Base-by-base conservation (phyloP, 139 green algal genomes). In the Chlorella sp. region DNA sequence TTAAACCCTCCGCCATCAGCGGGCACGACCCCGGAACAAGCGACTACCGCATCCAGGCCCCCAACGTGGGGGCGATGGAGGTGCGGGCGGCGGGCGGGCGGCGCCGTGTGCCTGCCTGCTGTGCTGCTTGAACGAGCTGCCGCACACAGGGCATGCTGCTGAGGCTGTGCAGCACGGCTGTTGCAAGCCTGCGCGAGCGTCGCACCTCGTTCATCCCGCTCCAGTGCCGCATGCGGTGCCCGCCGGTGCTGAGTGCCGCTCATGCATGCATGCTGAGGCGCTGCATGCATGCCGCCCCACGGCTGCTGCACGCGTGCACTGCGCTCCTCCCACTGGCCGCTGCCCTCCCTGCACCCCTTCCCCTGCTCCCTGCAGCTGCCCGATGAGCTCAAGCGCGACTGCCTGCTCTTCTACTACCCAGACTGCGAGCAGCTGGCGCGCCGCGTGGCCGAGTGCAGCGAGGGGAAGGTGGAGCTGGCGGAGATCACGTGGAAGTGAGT, bases 341-440 rank as follows among this genome's bases (percentile, higher is more conserved):
- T n/a, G n/a, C n/a, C n/a, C n/a, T 17, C 13, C 64, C 9, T 13
- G 23, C 55, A 4, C 3, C 17, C 36, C 34, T 15, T 32, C n/a
- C 32, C 20, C 32, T 25, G 41, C 44, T 47, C 47, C 30, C 12
- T 44, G 62, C 86, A 89, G 86, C 39, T 89, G 0, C 88, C 90
- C 28, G 80, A 90, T 1, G 80, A 86, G 57, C 56, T 93, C 17
- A 91, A 91, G 73, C 96, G 96, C 81, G 91, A 97, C 65, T 98
- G 95, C 83, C 73, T 98, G 20, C 89, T 99, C 17, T 99, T 98
- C 73, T 98, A 99, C 85, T 94, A 92, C 56, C 92, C 93, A 1
- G 94, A 98, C 38, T 95, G 87, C 32, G 92, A 96, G 82, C 70
- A 89, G 9, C 89, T 99, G 55, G 97, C 97, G 0, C 60, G 88